Evolutionary conservation across 371 early-diverging fungal genomes (phyloP).

Genomic region (Mucor saturninus): DNA sequence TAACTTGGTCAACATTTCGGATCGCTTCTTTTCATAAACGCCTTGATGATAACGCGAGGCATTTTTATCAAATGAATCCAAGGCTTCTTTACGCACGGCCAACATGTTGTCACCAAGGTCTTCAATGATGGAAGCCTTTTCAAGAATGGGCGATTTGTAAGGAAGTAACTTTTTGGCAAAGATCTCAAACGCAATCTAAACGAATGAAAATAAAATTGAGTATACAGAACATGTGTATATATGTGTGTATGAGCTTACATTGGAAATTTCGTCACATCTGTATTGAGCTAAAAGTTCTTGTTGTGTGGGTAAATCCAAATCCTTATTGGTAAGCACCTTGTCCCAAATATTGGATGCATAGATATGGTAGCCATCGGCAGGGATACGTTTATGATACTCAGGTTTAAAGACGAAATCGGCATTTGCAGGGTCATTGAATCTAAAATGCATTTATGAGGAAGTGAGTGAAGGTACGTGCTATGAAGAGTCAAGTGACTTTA

Average conservation of each 20-base stretch:
- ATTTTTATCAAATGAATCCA: slow-evolving; percentile 83
- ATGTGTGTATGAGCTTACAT: slow-evolving; percentile 38
- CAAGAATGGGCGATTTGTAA: slow-evolving; percentile 69
- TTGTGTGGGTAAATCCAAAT: slow-evolving; percentile 97
- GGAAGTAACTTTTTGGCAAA: slow-evolving; percentile 68
- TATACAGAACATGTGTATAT: too few relatives aligned
- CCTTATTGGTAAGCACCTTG: slow-evolving; percentile 91
- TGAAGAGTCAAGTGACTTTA: slow-evolving; percentile 20
- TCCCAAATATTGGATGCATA: slow-evolving; percentile 95
- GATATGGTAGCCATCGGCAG: slow-evolving; percentile 92
- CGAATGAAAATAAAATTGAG: not conserved
- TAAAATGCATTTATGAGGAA: slow-evolving; percentile 7
- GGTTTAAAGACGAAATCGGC: slow-evolving; percentile 85
- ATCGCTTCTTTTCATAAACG: slow-evolving; percentile 88
- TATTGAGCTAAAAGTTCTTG: slow-evolving; percentile 97
- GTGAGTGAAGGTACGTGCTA: too few relatives aligned
- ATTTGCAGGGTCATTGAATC: slow-evolving; percentile 74
- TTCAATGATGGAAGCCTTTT: slow-evolving; percentile 78
- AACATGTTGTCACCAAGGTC: slow-evolving; percentile 76
- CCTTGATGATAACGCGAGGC: slow-evolving; percentile 91
- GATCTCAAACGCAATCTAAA: slow-evolving; percentile 66
- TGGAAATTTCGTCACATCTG: slow-evolving; percentile 97
- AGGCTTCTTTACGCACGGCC: slow-evolving; percentile 60
- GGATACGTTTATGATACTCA: slow-evolving; percentile 90
- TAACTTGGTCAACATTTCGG: slow-evolving; percentile 78